A percentile compares a stretch with the other conserved stretches of the same genome.
phyloP scores from a whole-genome alignment of 495 filamentous ascomycete species.

The Talaromyces wortmannii region DNA sequence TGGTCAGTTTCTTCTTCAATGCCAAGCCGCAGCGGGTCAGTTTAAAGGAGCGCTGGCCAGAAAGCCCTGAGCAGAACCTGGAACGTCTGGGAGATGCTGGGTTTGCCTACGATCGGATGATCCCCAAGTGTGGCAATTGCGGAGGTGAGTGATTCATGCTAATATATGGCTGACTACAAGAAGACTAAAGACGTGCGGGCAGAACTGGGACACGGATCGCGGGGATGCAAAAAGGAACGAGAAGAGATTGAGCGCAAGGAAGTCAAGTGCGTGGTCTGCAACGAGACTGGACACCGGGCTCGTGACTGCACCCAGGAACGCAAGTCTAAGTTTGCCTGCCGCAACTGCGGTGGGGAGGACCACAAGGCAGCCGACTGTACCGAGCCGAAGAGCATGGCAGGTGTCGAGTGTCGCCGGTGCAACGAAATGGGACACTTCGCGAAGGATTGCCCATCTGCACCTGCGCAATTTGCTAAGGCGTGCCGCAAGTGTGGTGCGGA shows the following conservation, averaged over 20 bases:
- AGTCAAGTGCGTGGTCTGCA: constrained; percentile 73
- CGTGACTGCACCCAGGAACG: constrained; percentile 60
- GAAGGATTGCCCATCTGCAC: constrained; percentile 65
- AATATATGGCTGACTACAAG: constrained; percentile 8
- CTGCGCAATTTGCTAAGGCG: constrained; percentile 31
- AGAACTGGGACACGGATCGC: constrained; percentile 70
- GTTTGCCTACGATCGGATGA: constrained; percentile 54
- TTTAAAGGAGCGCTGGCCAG: constrained; percentile 58
- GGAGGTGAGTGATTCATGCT: constrained; percentile 31
- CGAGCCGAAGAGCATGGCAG: constrained; percentile 63
- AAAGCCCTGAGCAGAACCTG: constrained; percentile 58
- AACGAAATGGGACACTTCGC: constrained; percentile 75
- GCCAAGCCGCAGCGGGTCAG: constrained; percentile 57
- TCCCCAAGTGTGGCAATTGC: constrained; percentile 68
- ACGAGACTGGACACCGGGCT: constrained; percentile 60
- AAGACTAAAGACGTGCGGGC: constrained; percentile 8
- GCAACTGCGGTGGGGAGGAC: constrained; percentile 67
- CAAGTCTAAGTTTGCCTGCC: constrained; percentile 61
- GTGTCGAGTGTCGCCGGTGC: constrained; percentile 78
- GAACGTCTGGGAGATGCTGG: constrained; percentile 70
- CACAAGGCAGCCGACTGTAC: constrained; percentile 58
- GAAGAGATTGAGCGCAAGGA: constrained; percentile 36
- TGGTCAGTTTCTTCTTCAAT: constrained; percentile 60
- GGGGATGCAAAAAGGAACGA: constrained; percentile 58
- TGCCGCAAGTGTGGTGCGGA: constrained; percentile 62